Conservation (phyloP, 1,284 basidiomycete species). For the Ustilago tritici region DNA sequence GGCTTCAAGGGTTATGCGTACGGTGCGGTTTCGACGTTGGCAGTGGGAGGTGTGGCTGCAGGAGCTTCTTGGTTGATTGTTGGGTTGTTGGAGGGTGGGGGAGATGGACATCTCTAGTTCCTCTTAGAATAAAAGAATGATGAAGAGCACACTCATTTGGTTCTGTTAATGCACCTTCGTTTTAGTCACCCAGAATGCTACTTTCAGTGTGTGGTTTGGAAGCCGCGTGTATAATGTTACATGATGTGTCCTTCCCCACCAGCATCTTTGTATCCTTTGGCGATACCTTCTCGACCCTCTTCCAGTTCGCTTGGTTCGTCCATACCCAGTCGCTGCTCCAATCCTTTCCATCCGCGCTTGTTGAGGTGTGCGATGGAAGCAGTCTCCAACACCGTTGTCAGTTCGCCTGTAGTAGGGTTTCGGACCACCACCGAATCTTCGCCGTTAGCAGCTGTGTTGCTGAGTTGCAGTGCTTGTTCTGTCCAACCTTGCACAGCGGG, state of each 20-base stretch:
- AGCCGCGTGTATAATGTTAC: constrained; percentile 10
- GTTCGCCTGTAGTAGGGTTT: constrained; percentile 75
- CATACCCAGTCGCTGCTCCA: constrained; percentile 83
- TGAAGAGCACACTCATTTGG: neutral
- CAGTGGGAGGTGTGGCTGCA: constrained; percentile 89
- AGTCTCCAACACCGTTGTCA: constrained; percentile 71
- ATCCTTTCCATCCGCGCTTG: constrained; percentile 81
- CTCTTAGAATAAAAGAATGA: neutral
- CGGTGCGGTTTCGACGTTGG: constrained; percentile 88
- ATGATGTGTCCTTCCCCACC: constrained; percentile 50
- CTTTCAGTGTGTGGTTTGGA: neutral
- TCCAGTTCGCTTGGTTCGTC: constrained; percentile 85
- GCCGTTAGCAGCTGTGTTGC: constrained; percentile 10
- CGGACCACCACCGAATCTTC: constrained; percentile 73
- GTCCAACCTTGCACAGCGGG: constrained; percentile 2
- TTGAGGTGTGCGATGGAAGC: constrained; percentile 75
- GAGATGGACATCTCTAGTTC: constrained; percentile 28
- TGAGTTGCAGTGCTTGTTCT: constrained; percentile 9
- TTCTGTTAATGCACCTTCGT: constrained; percentile 2
- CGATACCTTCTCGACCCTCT: constrained; percentile 89
- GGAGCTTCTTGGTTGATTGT: constrained; percentile 89
- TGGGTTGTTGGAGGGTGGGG: constrained; percentile 76
- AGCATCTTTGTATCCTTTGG: constrained; percentile 79
- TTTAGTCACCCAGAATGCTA: neutral
- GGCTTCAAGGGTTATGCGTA: constrained; percentile 73